Conservation (phyloP, 2,329 filamentous ascomycete genomes). For the Tothia fuscella region DNA sequence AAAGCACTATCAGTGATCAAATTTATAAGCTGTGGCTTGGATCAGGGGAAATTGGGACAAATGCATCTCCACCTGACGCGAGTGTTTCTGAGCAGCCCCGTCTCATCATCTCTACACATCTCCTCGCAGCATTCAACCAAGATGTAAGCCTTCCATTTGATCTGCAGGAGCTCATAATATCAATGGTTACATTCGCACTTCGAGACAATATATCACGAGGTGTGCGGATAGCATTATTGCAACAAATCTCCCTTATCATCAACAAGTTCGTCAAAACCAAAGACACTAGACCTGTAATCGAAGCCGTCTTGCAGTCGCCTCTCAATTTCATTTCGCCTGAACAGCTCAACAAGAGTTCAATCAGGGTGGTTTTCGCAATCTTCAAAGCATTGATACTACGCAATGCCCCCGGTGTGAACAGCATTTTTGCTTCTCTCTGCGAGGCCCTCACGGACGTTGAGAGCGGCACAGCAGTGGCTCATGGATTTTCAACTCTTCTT, state of each 20-base stretch:
- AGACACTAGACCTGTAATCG: constrained; percentile 27
- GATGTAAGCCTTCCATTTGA: constrained; percentile 23
- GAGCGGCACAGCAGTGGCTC: constrained; percentile 40
- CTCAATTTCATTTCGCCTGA: constrained; percentile 21
- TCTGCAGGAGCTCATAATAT: constrained; percentile 21
- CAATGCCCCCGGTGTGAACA: constrained; percentile 33
- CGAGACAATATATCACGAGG: constrained; percentile 18
- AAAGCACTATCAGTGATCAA: constrained; percentile 42
- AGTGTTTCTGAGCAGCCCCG: constrained; percentile 23
- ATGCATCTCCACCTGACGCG: constrained; percentile 24
- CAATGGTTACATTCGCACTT: constrained; percentile 27
- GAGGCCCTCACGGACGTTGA: constrained; percentile 36
- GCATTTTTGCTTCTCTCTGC: constrained; percentile 34
- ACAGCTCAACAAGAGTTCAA: constrained; percentile 22
- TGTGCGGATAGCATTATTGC: constrained; percentile 25
- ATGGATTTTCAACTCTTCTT: constrained; percentile 47
- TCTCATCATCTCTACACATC: constrained; percentile 45
- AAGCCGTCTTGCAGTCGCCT: constrained; percentile 24
- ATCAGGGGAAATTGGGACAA: constrained; percentile 15
- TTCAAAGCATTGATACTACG: constrained; percentile 49
- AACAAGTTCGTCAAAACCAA: constrained; percentile 36
- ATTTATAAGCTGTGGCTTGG: constrained; percentile 41
- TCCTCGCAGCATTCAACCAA: constrained; percentile 39
- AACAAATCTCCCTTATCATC: constrained; percentile 33
- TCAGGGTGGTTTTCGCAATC: constrained; percentile 48